These are phyloP conservation scores for Groenewaldozyma salmanticensis DNA, from an alignment of 805 yeast genomes.

Conservation along the genomic window DNA sequence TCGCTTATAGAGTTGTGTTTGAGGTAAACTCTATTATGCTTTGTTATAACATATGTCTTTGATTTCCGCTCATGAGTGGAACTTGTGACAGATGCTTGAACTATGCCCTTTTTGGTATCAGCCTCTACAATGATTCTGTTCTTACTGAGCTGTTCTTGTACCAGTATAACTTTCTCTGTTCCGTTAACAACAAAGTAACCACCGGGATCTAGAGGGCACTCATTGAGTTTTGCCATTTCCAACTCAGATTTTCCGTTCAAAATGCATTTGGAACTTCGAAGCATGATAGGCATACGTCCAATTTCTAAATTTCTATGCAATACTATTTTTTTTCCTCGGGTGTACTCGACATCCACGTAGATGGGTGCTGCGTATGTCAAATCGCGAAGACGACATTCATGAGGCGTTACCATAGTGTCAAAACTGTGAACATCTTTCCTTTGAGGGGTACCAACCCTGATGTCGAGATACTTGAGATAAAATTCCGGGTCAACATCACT, in stretches of 20 bases:
- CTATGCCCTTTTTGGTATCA: constrained; percentile 86
- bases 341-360: constrained; percentile 93
- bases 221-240: constrained; percentile 81
- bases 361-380: constrained; percentile 92
- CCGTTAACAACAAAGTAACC: constrained; percentile 97
- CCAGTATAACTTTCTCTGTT: constrained; percentile 92
- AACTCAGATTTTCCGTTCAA: constrained; percentile 66
- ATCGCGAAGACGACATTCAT: constrained; percentile 90
- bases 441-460: constrained; percentile 63
- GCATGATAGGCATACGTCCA: constrained; percentile 98
- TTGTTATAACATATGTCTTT: constrained; percentile 90
- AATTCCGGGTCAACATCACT: constrained; percentile 97
- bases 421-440: constrained; percentile 28
- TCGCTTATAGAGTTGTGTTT: constrained; percentile 94
- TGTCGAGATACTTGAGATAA: constrained; percentile 84
- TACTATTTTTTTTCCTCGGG: constrained; percentile 87
- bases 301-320: constrained; percentile 85
- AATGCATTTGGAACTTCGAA: constrained; percentile 85
- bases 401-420: constrained; percentile 45
- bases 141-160: constrained; percentile 93
- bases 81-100: constrained; percentile 95
- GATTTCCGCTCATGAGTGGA: constrained; percentile 98
- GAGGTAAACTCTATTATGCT: constrained; percentile 77
- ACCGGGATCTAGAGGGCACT: constrained; percentile 98
- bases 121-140: constrained; percentile 98